A percentile compares a stretch with the other conserved stretches of the same genome.
These are phyloP conservation scores for Lachancea quebecensis DNA, from an alignment of 805 yeast species.

Conservation along the genomic window DNA sequence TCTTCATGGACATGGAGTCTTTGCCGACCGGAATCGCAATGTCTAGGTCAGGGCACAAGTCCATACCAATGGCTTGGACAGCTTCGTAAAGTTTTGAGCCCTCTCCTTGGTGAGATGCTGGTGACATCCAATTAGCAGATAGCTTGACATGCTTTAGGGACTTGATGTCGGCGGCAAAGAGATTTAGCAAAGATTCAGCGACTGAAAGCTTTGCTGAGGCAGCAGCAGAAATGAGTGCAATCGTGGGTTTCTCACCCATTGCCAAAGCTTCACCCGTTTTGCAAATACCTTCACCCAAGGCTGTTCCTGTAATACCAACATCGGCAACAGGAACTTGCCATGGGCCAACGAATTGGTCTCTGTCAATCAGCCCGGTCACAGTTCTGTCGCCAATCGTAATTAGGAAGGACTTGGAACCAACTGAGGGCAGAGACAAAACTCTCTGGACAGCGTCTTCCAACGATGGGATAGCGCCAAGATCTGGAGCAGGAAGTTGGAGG, in stretches of 20 bases:
- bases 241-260: slow-evolving; percentile 91
- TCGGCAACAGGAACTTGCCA: slow-evolving; percentile 99
- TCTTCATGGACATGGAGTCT: slow-evolving; percentile 98
- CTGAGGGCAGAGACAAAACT: slow-evolving; percentile 84
- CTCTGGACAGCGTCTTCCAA: slow-evolving; percentile 66
- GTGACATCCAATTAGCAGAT: slow-evolving; percentile 99
- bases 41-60: slow-evolving; percentile 88
- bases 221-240: slow-evolving; percentile 80
- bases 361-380: slow-evolving; percentile 93
- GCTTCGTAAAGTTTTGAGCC: slow-evolving; percentile 94
- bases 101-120: slow-evolving; percentile 91
- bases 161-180: slow-evolving; percentile 83
- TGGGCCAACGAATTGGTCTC: slow-evolving; percentile 98
- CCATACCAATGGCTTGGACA: slow-evolving; percentile 92
- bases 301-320: slow-evolving; percentile 91
- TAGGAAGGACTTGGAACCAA: slow-evolving; percentile 89
- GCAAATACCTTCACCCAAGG: slow-evolving; percentile 66
- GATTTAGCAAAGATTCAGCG: slow-evolving; percentile 86
- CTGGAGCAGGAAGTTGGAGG: slow-evolving; percentile 39
- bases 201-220: slow-evolving; percentile 94
- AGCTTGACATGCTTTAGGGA: slow-evolving; percentile 68
- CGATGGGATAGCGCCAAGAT: slow-evolving; percentile 32
- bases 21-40: slow-evolving; percentile 95
- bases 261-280: slow-evolving; percentile 95
- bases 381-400: slow-evolving; percentile 98